Evolutionary conservation across 768 basidiomycete species (phyloP), one percentile per base, ranked within the genome.

Genomic region (Serendipita sp.): DNA sequence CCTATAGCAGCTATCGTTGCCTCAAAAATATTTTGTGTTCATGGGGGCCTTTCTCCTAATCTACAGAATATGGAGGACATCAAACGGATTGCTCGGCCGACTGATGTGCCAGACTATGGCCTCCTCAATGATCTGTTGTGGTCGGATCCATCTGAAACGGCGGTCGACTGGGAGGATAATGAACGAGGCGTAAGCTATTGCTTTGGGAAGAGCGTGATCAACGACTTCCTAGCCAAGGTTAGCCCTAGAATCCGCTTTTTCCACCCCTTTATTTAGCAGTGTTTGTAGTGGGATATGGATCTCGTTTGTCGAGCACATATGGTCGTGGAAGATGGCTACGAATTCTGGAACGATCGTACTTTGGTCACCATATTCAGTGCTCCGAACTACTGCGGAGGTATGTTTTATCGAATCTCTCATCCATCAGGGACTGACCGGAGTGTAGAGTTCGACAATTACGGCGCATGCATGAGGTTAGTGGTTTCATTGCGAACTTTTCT

Each of bases 301-400:
- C 80, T 99, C 68, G 98, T 99, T 76, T 98, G 96, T 78, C 87
- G 96, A 60, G 96, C 96, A 60, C 96, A 99, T 76, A 98, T 98
- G 96, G 96, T 99, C 51, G 96, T 99, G 67, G 96, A 99, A 74
- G 92, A 94, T 71, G 95, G 95, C 5, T 97, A 98, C 72, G 96
- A 99, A 78, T 99, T 99, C 73, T 99, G 96, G 91, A 97, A 98
- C 70, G 96, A 99, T 71, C 83, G 96, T 69, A 97, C 96, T 56
- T 76, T 99, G 69, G 96, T 99, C 63, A 99, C 96, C 0, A 93
- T 99, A 64, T 99, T 99, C 76, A 95, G 92, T 70, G 96, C 96
- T 56, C 96, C 96, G 24, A 96, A 96, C 71, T 93, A 92, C 70
- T 93, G 92, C 72, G 92, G 91, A 75, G 91, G 93, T 95, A 69